Conservation (phyloP, 805 yeast species). For the Teunomyces pallodes region DNA sequence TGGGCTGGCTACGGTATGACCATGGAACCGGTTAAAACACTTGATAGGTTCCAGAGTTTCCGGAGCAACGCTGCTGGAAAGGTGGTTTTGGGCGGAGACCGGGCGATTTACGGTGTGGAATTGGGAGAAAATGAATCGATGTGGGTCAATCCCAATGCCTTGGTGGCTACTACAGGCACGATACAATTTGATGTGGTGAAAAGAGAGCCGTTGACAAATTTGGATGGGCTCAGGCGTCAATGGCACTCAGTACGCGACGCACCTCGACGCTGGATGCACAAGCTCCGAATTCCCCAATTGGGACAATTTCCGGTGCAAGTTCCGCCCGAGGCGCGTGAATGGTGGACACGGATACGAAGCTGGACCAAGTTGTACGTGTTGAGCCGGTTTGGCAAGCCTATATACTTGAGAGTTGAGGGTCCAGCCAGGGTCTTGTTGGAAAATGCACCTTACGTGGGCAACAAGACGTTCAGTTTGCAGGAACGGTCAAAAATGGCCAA, state of each 20-base stretch:
- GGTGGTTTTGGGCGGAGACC: slow-evolving; percentile 38
- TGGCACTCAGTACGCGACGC: not conserved
- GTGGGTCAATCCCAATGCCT: slow-evolving; percentile 35
- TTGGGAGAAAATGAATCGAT: slow-evolving; percentile 37
- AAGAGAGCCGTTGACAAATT: not conserved
- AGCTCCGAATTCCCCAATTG: not conserved
- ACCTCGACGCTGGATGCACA: not conserved
- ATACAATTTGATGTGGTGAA: not conserved
- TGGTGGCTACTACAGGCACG: slow-evolving; percentile 30
- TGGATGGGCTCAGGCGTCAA: not conserved
- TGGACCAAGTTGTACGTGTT: not conserved
- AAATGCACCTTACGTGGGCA: slow-evolving; percentile 12
- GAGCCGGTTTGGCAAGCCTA: slow-evolving; percentile 6
- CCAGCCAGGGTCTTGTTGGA: slow-evolving; percentile 26
- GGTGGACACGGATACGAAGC: not conserved
- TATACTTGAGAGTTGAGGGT: slow-evolving; percentile 23
- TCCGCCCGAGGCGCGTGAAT: not conserved
- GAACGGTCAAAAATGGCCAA: slow-evolving; percentile 1
- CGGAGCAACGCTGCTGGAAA: slow-evolving; percentile 37
- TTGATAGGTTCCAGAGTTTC: slow-evolving; percentile 24
- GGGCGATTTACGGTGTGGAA: slow-evolving; percentile 36
- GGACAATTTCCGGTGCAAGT: not conserved
- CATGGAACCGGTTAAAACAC: slow-evolving; percentile 14
- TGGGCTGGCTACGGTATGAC: slow-evolving; percentile 46
- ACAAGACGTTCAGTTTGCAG: slow-evolving; percentile 4